These are phyloP conservation scores for Globisporangium spinosum DNA, from an alignment of 352 stramenopile species.

Conservation along the genomic window DNA sequence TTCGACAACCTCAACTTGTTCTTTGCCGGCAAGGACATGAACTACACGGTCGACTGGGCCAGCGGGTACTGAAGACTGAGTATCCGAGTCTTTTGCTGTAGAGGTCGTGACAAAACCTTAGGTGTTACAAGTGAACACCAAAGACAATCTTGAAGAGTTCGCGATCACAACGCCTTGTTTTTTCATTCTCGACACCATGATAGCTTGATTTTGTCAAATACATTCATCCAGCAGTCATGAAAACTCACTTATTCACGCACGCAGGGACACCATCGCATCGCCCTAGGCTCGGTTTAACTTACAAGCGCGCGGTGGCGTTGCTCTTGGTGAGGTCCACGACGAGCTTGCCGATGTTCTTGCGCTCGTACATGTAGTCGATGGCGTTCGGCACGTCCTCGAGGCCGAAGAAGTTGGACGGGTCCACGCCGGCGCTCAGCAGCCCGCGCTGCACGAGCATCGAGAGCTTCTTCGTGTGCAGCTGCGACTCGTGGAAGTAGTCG, in stretches of 20 bases:
- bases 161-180: background rate
- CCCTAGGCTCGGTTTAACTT: slow-evolving; percentile 25
- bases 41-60: slow-evolving; percentile 49
- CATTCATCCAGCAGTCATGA: background rate
- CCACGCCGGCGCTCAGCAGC: slow-evolving; percentile 35
- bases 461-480: slow-evolving; percentile 41
- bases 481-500: slow-evolving; percentile 27
- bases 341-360: slow-evolving; percentile 81
- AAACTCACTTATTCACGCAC: background rate
- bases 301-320: slow-evolving; percentile 46
- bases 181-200: background rate
- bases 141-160: background rate
- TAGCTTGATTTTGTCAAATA: background rate
- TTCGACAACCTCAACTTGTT: slow-evolving; percentile 47
- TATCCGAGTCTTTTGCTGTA: background rate
- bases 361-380: slow-evolving; percentile 48
- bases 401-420: slow-evolving; percentile 35
- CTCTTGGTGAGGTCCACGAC: slow-evolving; percentile 48
- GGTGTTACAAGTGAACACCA: background rate
- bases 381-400: slow-evolving; percentile 51
- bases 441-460: slow-evolving; percentile 37
- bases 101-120: background rate
- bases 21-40: slow-evolving; percentile 33
- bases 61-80: slow-evolving; percentile 36
- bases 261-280: too few relatives aligned